Evolutionary conservation across 768 basidiomycete species (phyloP), one percentile per base, ranked within the genome.

Genomic region (Chiua virens): DNA sequence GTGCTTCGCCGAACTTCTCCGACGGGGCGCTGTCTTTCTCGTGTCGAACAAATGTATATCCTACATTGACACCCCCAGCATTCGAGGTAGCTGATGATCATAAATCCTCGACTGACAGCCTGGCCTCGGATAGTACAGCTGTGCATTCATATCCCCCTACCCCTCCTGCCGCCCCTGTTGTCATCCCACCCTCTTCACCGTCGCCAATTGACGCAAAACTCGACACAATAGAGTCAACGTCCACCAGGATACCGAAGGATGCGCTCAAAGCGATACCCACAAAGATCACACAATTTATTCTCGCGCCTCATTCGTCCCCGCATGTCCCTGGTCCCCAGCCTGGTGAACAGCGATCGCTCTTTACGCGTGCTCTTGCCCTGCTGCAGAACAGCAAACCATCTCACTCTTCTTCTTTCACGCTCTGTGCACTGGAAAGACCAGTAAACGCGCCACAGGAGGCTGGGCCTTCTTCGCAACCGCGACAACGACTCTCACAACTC

Each of bases 61-160:
- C 69, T 43, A n/a, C n/a, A n/a, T n/a, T n/a, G n/a, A 64, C 11
- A 47, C 59, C 30, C 40, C 67, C 45, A 61, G 59, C 42, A 53
- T 56, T 17, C 23, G 14, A 28, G n/a, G 40, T 13, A 40, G 36
- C 15, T 17, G 40, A 54, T 30, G 50, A 27, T 20, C 41, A 47
- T 21, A 64, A 65, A 21, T 57, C 65, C 18, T 61, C 73, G 23
- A 63, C 39, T 22, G 63, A 65, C 41, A 68, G 62, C 38, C 50
- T 53, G 14, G 57, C 56, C 7, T 65, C 65, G 4, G 77, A 74
- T 49, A 57, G 57, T n/a, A 63, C 68, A 13, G 37, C 58, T 14
- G 58, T 73, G 5, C 82, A 85, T 54, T 81, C 80, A 17, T 84
- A 84, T 54, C 82, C 83, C 18, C 83, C 82, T 21, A 80, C 80